Percentiles rank a stretch among this genome's conserved stretches.
phyloP scores from a whole-genome alignment of 2,329 filamentous ascomycete genomes.

The Colletotrichum truncatum region DNA sequence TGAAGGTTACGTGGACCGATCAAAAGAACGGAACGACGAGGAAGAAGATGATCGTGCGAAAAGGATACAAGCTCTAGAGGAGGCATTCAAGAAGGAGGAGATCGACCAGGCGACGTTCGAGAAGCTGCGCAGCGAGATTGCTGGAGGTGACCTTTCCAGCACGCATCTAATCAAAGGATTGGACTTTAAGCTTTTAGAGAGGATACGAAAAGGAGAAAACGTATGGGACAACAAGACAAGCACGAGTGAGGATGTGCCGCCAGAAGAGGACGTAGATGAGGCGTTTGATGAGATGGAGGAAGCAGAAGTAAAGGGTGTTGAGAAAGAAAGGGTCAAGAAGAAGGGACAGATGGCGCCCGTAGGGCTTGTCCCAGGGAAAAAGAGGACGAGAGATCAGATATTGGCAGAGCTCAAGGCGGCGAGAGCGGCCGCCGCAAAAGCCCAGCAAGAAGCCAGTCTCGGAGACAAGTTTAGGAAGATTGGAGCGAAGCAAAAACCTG shows the following conservation, averaged over 20 bases:
- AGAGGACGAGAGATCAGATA: conserved; percentile 73
- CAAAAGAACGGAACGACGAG: conserved; percentile 68
- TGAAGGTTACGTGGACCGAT: conserved; percentile 84
- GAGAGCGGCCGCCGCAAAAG: conserved; percentile 68
- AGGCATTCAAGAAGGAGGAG: conserved; percentile 83
- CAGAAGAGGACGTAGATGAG: conserved; percentile 67
- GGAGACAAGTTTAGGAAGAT: conserved; percentile 73
- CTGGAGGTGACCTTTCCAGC: conserved; percentile 81
- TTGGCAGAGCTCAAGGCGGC: conserved; percentile 73
- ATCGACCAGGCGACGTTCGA: conserved; percentile 85
- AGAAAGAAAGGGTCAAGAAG: conserved; percentile 65
- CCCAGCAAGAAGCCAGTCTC: conserved; percentile 58
- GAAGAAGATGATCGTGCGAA: conserved; percentile 65
- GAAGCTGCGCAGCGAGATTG: conserved; percentile 76
- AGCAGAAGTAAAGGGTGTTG: conserved; percentile 61
- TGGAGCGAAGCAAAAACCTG: conserved; percentile 61
- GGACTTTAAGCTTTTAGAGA: conserved; percentile 82
- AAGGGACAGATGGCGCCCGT: conserved; percentile 69
- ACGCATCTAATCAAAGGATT: conserved; percentile 93
- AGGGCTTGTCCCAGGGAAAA: conserved; percentile 62
- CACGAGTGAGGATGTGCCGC: conserved; percentile 37
- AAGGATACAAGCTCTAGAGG: conserved; percentile 81
- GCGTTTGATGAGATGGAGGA: conserved; percentile 69
- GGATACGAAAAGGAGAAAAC: conserved; percentile 75
- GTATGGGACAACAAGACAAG: conserved; percentile 56